A percentile compares a stretch with the other conserved stretches of the same genome.
Conservation (phyloP, 495 filamentous ascomycete species). For the Friedmanniomyces endolithicus region DNA sequence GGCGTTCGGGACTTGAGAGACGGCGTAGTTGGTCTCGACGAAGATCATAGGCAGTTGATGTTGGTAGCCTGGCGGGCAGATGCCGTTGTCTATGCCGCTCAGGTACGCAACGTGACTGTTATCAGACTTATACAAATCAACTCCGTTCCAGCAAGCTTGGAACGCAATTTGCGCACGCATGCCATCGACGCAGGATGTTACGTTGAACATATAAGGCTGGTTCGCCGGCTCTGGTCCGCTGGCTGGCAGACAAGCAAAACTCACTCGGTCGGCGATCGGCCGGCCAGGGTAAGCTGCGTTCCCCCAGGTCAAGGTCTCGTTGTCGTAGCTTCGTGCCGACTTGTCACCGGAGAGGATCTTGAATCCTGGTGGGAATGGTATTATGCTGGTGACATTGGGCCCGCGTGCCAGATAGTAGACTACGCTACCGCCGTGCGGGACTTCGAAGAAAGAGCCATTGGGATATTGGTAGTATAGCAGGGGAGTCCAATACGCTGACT, state of each 20-base stretch:
- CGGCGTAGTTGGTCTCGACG: conserved; percentile 18
- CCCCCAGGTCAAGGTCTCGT: conserved; percentile 21
- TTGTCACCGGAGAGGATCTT: conserved; percentile 35
- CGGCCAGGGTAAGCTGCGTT: conserved; percentile 19
- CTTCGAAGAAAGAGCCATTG: conserved; percentile 33
- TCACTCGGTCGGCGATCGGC: conserved; percentile 31
- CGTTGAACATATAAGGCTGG: conserved; percentile 16
- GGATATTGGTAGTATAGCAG: conserved; percentile 49
- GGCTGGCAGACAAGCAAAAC: conserved; percentile 25
- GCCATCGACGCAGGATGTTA: conserved; percentile 18
- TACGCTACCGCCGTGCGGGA: conserved; percentile 30
- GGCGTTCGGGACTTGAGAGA: conserved; percentile 7
- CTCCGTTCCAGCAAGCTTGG: conserved; percentile 23
- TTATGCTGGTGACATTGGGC: conserved; percentile 25
- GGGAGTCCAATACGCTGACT: conserved; percentile 59
- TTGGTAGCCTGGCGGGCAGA: conserved; percentile 18
- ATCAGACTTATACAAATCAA: conserved; percentile 19
- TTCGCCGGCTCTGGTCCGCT: conserved; percentile 7
- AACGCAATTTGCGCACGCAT: conserved; percentile 24
- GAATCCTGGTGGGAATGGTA: conserved; percentile 36
- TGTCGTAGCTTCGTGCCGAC: conserved; percentile 28
- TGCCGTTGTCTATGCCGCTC: conserved; percentile 25
- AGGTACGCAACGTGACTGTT: conserved; percentile 24
- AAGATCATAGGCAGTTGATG: conserved; percentile 18
- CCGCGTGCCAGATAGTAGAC: conserved; percentile 38